phyloP scores from a whole-genome alignment of 805 yeast species.

The Wickerhamomyces ciferrii region DNA sequence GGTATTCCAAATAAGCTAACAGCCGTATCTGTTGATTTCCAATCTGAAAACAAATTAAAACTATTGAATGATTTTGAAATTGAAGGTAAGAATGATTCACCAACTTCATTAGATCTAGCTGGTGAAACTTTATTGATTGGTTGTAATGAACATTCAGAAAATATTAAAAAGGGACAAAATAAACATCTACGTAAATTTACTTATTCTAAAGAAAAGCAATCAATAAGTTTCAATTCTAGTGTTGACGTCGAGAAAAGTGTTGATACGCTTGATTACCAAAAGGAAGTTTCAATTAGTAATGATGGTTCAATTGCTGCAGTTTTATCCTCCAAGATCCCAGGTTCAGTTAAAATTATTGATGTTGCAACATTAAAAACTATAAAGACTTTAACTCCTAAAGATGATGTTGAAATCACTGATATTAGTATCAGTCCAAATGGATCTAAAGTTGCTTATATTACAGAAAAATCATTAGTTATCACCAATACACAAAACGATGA shows the following conservation, averaged over 20 bases:
- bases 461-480: slow-evolving; percentile 39
- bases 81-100: slow-evolving; percentile 74
- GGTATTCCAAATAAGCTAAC: slow-evolving; percentile 84
- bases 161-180: slow-evolving; percentile 57
- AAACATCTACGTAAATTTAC: slow-evolving; percentile 65
- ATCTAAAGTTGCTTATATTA: slow-evolving; percentile 56
- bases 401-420: slow-evolving; percentile 50
- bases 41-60: slow-evolving; percentile 41
- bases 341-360: slow-evolving; percentile 56
- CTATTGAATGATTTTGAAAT: slow-evolving; percentile 58
- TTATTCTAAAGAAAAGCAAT: slow-evolving; percentile 37
- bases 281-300: slow-evolving; percentile 49
- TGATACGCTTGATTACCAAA: slow-evolving; percentile 50
- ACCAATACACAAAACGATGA: slow-evolving; percentile 7
- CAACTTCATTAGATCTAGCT: slow-evolving; percentile 68
- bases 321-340: slow-evolving; percentile 63
- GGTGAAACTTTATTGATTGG: slow-evolving; percentile 56
- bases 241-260: slow-evolving; percentile 48
- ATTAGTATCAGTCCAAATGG: slow-evolving; percentile 65
- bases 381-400: slow-evolving; percentile 46
- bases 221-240: slow-evolving; percentile 55
- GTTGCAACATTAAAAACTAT: slow-evolving; percentile 34
- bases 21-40: slow-evolving; percentile 52
- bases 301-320: slow-evolving; percentile 63
- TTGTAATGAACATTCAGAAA: slow-evolving; percentile 62